Percentiles rank a stretch among this genome's conserved stretches.
phyloP scores from a whole-genome alignment of 208 protist genomes.

The Trypanosomatidae sp. region DNA sequence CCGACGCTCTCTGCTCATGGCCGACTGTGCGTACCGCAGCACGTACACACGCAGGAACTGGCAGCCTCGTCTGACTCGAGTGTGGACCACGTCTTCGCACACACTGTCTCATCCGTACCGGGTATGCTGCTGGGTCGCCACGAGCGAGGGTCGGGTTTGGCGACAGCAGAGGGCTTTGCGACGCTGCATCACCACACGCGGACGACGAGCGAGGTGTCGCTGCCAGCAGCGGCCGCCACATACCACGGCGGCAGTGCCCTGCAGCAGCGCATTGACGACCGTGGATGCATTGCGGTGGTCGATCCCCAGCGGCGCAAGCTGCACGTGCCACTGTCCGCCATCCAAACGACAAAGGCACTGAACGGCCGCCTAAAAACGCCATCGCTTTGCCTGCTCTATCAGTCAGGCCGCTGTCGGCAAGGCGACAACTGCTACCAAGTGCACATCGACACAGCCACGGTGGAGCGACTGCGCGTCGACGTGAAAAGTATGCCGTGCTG shows the following conservation, averaged over 20 bases:
- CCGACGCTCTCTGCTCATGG: background rate
- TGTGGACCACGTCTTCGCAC: slow-evolving; percentile 18
- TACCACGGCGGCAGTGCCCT: slow-evolving; percentile 20
- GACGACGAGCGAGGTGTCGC: slow-evolving; percentile 20
- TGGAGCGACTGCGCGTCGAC: slow-evolving; percentile 53
- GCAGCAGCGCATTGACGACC: slow-evolving; percentile 28
- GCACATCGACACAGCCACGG: slow-evolving; percentile 51
- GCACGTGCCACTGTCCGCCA: slow-evolving; percentile 48
- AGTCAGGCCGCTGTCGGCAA: slow-evolving; percentile 63
- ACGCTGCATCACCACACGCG: slow-evolving; percentile 8
- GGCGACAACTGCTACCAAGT: slow-evolving; percentile 81
- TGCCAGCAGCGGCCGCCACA: slow-evolving; percentile 21
- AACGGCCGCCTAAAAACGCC: slow-evolving; percentile 49
- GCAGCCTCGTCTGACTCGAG: slow-evolving; percentile 20
- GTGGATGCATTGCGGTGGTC: slow-evolving; percentile 55
- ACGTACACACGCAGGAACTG: slow-evolving; percentile 5
- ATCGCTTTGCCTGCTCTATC: slow-evolving; percentile 80
- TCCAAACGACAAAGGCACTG: slow-evolving; percentile 61
- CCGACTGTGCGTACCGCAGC: background rate
- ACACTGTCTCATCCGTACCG: slow-evolving; percentile 1
- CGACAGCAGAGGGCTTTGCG: slow-evolving; percentile 6
- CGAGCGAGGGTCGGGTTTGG: background rate
- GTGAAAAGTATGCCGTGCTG: slow-evolving; percentile 63
- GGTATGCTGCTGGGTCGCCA: slow-evolving; percentile 1
- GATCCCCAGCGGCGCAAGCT: slow-evolving; percentile 78